Evolutionary conservation across 2,329 filamentous ascomycete genomes (phyloP), one percentile per base, ranked within the genome.

Genomic region (Cytospora chrysosperma): DNA sequence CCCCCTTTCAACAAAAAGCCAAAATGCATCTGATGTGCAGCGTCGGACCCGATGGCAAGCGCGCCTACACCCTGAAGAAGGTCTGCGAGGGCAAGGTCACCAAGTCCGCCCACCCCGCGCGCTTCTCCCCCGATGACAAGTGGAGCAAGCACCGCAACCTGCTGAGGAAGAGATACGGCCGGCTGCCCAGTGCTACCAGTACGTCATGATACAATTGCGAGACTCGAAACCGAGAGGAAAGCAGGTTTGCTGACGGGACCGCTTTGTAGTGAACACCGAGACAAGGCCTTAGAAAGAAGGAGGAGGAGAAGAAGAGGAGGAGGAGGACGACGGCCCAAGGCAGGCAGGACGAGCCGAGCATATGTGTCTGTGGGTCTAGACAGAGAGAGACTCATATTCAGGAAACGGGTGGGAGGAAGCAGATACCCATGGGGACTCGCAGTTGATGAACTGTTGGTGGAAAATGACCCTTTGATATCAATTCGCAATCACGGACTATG

Each of bases 51-150:
- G 81, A 85, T 67, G 93, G 94, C 83, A 94, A 92, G 82, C 92
- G 94, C 77, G 81, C 90, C 73, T 99, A 98, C 85, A 98, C 95
- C 55, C 87, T 98, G 69, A 94, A 97, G 81, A 97, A 98, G 82
- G 86, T 96, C 70, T 81, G 85, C 72, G 83, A 88, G 71, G 90
- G 90, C 74, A 87, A 93, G 75, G 92, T 97, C 74, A 96, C 94
- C 77, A 97, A 96, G 84, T 95, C 91, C 60, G 95, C 95, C 62
- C 94, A 98, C 81, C 94, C 95, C 54, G 95, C 95, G 51, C 86
- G 95, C 70, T 99, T 98, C 84, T 97, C 92, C 54, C 95, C 95
- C 68, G 95, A 99, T 80, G 95, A 99, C 84, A 97, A 97, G 84
- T 98, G 96, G 85, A 97, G 93, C 73, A 91, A 92, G 75, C 94